These are phyloP conservation scores for Schizophyllum commune DNA, from an alignment of 1,284 basidiomycete species.

Conservation along the genomic window DNA sequence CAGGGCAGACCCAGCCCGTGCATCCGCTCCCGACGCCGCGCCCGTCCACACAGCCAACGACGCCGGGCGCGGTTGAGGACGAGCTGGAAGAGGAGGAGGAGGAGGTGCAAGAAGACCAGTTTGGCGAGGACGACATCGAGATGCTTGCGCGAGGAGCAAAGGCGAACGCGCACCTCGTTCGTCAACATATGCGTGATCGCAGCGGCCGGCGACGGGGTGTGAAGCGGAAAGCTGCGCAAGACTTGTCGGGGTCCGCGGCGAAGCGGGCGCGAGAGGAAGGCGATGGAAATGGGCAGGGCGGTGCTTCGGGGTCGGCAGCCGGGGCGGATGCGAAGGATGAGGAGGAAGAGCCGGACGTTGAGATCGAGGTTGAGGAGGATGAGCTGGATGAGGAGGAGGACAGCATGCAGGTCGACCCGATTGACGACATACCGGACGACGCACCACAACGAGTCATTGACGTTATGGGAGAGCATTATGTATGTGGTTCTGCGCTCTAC, in stretches of 20 bases:
- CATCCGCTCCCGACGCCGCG: not conserved
- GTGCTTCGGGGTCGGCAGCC: not conserved
- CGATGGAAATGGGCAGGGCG: not conserved
- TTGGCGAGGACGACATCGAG: not conserved
- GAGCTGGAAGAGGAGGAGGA: not conserved
- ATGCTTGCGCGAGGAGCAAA: not conserved
- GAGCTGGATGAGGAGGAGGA: not conserved
- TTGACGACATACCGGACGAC: not conserved
- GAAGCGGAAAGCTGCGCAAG: not conserved
- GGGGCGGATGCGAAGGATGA: not conserved
- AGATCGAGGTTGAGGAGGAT: not conserved
- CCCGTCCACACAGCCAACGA: not conserved
- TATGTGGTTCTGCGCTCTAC: not conserved
- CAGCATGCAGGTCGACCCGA: not conserved
- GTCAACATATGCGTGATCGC: not conserved
- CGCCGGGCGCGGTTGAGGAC: not conserved
- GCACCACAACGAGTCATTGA: not conserved
- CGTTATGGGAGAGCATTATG: not conserved
- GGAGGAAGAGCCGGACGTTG: not conserved
- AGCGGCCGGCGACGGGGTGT: not conserved
- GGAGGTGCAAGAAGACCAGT: not conserved
- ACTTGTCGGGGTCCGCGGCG: not conserved
- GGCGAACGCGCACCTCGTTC: not conserved
- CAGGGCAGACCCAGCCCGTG: not conserved
- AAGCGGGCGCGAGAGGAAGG: not conserved